Conservation (phyloP, 176 grass and related monocot genomes). For the Aegilops bicornis region DNA sequence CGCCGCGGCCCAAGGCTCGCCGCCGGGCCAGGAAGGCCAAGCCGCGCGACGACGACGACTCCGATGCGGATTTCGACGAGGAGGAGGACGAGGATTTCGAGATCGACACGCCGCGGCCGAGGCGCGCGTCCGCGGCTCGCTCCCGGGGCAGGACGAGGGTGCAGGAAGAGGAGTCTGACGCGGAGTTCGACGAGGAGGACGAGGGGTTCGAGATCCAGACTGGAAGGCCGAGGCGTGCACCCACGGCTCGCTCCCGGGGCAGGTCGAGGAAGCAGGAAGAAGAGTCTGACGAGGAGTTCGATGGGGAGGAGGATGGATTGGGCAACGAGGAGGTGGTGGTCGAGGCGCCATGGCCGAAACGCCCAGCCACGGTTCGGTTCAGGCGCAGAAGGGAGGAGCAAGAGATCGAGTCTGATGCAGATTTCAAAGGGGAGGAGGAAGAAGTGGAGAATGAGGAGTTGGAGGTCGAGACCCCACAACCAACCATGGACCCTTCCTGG, state of each 20-base stretch:
- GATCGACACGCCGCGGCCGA: background rate
- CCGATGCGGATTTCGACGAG: background rate
- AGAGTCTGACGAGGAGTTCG: slow-evolving; percentile 13
- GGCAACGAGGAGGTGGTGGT: slow-evolving; percentile 30
- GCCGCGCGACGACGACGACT: background rate
- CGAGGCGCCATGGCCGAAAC: background rate
- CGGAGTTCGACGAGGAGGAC: background rate
- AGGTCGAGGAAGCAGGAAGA: background rate
- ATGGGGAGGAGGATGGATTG: background rate
- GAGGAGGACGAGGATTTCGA: background rate
- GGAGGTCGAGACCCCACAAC: background rate
- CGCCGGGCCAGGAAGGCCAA: slow-evolving; percentile 5
- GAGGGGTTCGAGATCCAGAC: background rate
- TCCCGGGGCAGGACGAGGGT: background rate
- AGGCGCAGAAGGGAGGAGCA: background rate
- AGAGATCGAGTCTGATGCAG: background rate
- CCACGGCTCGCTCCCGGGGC: background rate
- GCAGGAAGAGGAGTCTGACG: background rate
- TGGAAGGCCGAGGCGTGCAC: background rate
- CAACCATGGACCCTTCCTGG: background rate
- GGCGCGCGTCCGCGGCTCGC: background rate
- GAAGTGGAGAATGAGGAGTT: slow-evolving; percentile 30
- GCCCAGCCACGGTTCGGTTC: background rate
- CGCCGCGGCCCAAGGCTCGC: background rate
- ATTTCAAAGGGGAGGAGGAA: background rate